Base-by-base conservation (phyloP, 208 protist genomes). In the Acanthamoeba quina region DNA sequence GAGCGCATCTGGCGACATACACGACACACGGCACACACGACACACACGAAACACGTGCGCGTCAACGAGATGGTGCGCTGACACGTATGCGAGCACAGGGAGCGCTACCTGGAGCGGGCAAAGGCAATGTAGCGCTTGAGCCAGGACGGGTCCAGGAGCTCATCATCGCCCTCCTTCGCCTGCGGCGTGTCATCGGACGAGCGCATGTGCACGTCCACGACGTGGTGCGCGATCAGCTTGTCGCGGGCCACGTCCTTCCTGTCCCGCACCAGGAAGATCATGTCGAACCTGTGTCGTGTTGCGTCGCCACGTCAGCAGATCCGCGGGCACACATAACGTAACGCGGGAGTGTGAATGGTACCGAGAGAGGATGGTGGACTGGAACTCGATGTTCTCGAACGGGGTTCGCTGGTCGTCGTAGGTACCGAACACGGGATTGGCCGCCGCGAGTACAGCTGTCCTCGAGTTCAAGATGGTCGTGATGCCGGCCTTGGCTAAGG, bases 401-500 rank as follows among this genome's bases (percentile, higher is more conserved):
- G 97, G 95, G 6, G 95, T 93, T 93, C 98, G 97, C 29, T 95
- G 41, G 44, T 98, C 98, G 89, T 99, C 97, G 78, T 98, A 99
- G 37, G 97, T 41, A 41, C 99, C 98, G 93, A 97, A 98, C 2
- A 96, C 90, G 10, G 99, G 99, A 97, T 99, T 99, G 10, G 99
- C 99, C 37, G 99, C 99, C 0, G 99, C 99, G 5, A 99, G 97
- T 10, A 99, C 99, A 26, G 98, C 97, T 6, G 99, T 99, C 76
- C 99, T 97, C 72, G 99, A 99, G 97, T 99, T 99, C 44, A 99
- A 98, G 96, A 99, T 99, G 7, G 99, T 99, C 0, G 99, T 99
- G 76, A 99, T 99, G 95, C 99, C 99, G 26, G 99, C 99, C 94
- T 98, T 98, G 29, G 62, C 70, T 72, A n/a, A n/a, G n/a, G n/a